These are phyloP conservation scores for Tilletia setariae DNA, from an alignment of 1,284 basidiomycete genomes.

Conservation along the genomic window DNA sequence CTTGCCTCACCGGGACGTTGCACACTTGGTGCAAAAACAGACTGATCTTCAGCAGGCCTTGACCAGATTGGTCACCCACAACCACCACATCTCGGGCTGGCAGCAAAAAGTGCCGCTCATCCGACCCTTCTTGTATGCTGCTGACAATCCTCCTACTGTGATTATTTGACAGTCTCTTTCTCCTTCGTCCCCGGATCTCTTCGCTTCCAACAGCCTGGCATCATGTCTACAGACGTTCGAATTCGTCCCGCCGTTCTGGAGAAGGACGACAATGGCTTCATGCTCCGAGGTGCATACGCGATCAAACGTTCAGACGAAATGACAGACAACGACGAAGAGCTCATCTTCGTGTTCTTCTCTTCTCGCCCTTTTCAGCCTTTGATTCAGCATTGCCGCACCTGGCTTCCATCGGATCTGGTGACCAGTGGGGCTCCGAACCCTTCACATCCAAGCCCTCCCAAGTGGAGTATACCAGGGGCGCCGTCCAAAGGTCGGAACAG, in stretches of 20 bases:
- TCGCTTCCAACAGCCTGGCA: background rate
- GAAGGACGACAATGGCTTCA: background rate
- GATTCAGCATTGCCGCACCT: conserved; percentile 35
- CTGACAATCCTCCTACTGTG: background rate
- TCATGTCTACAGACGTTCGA: background rate
- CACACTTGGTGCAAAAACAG: too few relatives aligned
- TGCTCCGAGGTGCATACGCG: conserved; percentile 2
- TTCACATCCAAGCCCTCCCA: conserved; percentile 23
- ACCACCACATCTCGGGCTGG: too few relatives aligned
- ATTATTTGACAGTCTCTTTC: background rate
- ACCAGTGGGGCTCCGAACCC: conserved; percentile 32
- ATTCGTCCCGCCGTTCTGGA: background rate
- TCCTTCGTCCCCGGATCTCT: background rate
- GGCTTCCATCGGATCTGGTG: conserved; percentile 31
- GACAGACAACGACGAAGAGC: background rate
- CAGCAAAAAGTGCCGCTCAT: background rate
- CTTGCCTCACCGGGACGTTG: too few relatives aligned
- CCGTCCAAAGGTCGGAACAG: background rate
- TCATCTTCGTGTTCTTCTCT: background rate
- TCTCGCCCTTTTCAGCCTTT: conserved; percentile 20
- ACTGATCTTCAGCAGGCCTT: background rate
- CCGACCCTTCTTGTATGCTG: background rate
- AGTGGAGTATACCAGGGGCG: conserved; percentile 4
- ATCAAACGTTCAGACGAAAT: background rate
- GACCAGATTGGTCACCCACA: background rate